phyloP scores from a whole-genome alignment of 2,329 filamentous ascomycete genomes.

The Juglanconis oblonga region DNA sequence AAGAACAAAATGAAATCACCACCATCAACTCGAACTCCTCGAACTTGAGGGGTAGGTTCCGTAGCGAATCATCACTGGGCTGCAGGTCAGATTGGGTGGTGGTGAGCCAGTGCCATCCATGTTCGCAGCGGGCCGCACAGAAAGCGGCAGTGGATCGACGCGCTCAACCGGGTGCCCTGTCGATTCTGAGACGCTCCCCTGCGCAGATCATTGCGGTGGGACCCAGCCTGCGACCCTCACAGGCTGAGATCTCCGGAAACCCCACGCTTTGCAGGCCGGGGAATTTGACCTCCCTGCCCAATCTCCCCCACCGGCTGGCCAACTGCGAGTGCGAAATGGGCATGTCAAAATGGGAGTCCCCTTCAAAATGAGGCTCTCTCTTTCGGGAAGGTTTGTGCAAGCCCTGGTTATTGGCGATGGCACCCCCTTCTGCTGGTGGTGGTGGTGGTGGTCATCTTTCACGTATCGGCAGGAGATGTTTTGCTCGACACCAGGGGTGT shows the following conservation, averaged over 20 bases:
- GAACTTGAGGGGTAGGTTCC: no score
- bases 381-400: not conserved
- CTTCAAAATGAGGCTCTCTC: slow-evolving; percentile 3
- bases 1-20: no score
- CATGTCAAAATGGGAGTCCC: not conserved
- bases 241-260: not conserved
- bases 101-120: not conserved
- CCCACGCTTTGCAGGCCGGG: not conserved
- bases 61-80: no score
- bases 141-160: slow-evolving; percentile 3
- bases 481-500: not conserved
- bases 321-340: not conserved
- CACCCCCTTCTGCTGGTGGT: not conserved
- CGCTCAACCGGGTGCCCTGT: no score
- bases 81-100: no score
- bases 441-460: not conserved
- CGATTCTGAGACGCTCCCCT: slow-evolving; percentile 8
- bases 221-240: not conserved
- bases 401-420: not conserved
- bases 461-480: not conserved
- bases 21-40: no score
- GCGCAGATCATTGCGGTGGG: slow-evolving; percentile 5
- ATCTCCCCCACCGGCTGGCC: not conserved
- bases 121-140: not conserved
- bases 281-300: not conserved